Evolutionary conservation across 148 eudicot species (phyloP).

Genomic region (Simmondsia chinensis): DNA sequence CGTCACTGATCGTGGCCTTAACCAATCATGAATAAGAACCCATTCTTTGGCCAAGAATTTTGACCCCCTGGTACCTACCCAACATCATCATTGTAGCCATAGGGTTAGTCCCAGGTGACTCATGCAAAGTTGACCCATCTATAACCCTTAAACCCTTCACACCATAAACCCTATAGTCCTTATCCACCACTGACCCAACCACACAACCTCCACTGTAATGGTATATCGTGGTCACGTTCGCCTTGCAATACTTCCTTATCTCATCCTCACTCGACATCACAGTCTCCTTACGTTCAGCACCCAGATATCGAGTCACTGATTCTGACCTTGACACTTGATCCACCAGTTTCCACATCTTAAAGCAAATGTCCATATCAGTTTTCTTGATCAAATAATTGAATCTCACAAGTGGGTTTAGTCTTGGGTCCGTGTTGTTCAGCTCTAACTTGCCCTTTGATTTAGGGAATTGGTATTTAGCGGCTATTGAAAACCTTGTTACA

Average conservation of each 20-base stretch:
- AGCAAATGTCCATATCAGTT: conserved; percentile 24
- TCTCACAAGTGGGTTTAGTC: conserved; percentile 25
- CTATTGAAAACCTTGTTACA: conserved; percentile 20
- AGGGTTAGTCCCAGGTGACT: conserved; percentile 58
- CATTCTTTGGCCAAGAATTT: conserved; percentile 15
- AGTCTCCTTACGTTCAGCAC: conserved; percentile 4
- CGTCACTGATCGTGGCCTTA: no score
- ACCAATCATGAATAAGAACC: conserved; percentile 1
- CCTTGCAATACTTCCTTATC: conserved; percentile 35
- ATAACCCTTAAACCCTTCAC: conserved; percentile 35
- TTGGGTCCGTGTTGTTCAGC: conserved; percentile 25
- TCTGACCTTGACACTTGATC: conserved; percentile 14
- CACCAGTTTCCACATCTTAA: conserved; percentile 15
- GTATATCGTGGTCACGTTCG: conserved; percentile 60
- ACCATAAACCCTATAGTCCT: conserved; percentile 35
- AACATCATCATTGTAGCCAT: conserved; percentile 65
- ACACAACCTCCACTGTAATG: conserved; percentile 67
- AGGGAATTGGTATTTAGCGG: conserved; percentile 31
- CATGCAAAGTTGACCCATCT: conserved; percentile 37
- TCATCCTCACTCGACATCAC: conserved; percentile 10
- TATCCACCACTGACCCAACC: conserved; percentile 42
- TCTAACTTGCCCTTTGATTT: conserved; percentile 26
- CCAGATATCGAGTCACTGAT: conserved; percentile 18
- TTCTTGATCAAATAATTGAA: conserved; percentile 25
- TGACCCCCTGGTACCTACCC: conserved; percentile 47